These are phyloP conservation scores for Trichosporon inkin DNA, from an alignment of 1,284 basidiomycete species.

Conservation along the genomic window DNA sequence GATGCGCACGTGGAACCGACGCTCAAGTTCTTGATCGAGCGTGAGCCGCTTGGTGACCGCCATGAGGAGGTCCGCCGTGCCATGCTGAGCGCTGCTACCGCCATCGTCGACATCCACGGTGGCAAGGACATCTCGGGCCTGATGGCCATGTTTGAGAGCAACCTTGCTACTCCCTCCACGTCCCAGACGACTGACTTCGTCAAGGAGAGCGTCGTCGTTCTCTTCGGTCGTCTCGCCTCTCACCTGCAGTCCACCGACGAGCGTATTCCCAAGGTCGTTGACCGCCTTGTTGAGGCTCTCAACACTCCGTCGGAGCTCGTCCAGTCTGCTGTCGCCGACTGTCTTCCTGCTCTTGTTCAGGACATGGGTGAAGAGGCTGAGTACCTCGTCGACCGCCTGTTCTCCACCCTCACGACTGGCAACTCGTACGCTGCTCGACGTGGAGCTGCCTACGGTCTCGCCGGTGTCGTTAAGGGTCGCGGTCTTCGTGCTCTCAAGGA, in stretches of 20 bases:
- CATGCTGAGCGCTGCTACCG: conserved; percentile 80
- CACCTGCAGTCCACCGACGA: conserved; percentile 74
- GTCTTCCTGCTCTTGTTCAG: conserved; percentile 79
- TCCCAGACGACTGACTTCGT: conserved; percentile 78
- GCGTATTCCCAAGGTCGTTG: conserved; percentile 77
- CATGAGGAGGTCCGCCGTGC: conserved; percentile 73
- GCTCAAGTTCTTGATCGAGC: conserved; percentile 80
- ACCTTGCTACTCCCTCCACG: conserved; percentile 63
- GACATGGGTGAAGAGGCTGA: conserved; percentile 64
- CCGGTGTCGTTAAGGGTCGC: conserved; percentile 84
- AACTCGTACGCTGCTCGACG: conserved; percentile 86
- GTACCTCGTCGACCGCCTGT: conserved; percentile 68
- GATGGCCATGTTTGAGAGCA: conserved; percentile 78
- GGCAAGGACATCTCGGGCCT: conserved; percentile 67
- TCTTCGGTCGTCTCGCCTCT: conserved; percentile 87
- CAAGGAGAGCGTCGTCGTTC: conserved; percentile 90
- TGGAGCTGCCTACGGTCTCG: conserved; percentile 93
- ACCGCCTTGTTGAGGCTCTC: conserved; percentile 83
- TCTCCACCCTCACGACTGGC: conserved; percentile 69
- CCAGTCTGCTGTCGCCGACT: conserved; percentile 93
- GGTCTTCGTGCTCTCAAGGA: conserved; percentile 84
- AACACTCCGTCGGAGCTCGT: conserved; percentile 95
- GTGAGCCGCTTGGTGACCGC: conserved; percentile 84
- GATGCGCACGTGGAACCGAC: conserved; percentile 67
- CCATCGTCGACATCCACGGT: conserved; percentile 81